Evolutionary conservation across 805 yeast species (phyloP), one percentile per base, ranked within the genome.

Genomic region (Myxozyma geophila): DNA sequence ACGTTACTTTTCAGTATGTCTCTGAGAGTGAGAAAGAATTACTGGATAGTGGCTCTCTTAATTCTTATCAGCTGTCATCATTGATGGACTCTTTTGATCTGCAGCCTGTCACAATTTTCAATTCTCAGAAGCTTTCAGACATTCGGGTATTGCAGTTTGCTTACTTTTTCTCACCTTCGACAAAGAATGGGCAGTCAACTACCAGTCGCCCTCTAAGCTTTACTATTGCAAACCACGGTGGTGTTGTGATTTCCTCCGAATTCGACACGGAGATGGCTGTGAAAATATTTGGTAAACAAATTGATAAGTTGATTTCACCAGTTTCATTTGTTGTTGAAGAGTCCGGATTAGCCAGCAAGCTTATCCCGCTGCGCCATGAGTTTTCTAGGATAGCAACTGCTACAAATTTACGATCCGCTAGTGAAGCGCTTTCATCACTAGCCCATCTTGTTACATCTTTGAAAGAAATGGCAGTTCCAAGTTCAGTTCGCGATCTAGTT

Each of bases 141-240:
- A 15, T 46, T 10, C 50, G 53, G 6, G 63, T 62, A 13, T 43
- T 61, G 51, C 68, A 64, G 21, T 59, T 64, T 54, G 66, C 62
- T 15, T 62, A 58, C 54, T 62, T 52, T 21, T 7, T 61, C 12
- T 54, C 58, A 2, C 57, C 65, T 5, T 44, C 59, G 15, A 13
- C 6, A 9, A 19, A 19, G 9, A 23, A 44, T 7, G 37, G 7
- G 3, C 33, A 39, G 15, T 19, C 46, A 3, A 9, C 55, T 17
- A 19, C 17, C 15, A n/a, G 21, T 5, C 43, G 28, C 10, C 64
- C 59, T 2, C 15, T 60, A 46, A 62, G 68, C 39, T 64, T 64
- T 48, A 64, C 68, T 52, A 84, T 93, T 23, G 96, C 97, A 7
- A 96, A 89, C 75, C 92, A 96, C 90, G 96, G 95, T 10, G 97